A percentile compares a stretch with the other conserved stretches of the same genome.
These are phyloP conservation scores for Nymphaea colorata DNA, from an alignment of 164 flowering plant species.

Conservation along the genomic window DNA sequence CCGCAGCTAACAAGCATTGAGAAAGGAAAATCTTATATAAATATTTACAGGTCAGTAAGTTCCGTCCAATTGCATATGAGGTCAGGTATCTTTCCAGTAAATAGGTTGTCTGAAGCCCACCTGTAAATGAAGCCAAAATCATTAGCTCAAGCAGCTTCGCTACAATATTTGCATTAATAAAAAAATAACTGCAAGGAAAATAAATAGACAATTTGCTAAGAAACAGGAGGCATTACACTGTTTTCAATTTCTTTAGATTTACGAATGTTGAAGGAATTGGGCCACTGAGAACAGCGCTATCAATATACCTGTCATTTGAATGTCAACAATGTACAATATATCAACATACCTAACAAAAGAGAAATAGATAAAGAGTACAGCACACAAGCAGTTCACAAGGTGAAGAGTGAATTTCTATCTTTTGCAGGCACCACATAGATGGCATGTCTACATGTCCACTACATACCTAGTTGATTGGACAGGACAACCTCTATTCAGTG, in stretches of 20 bases:
- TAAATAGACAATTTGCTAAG: too few relatives aligned
- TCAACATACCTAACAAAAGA: neutral
- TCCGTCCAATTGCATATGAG: conserved; percentile 61
- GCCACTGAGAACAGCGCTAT: conserved; percentile 31
- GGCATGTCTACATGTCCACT: too few relatives aligned
- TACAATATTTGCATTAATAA: too few relatives aligned
- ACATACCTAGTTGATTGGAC: too few relatives aligned
- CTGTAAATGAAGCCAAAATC: conserved; percentile 19
- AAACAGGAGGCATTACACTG: conserved; percentile 15
- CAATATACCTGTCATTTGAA: conserved; percentile 18
- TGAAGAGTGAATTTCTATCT: too few relatives aligned
- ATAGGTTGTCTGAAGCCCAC: conserved; percentile 52
- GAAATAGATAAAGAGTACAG: neutral
- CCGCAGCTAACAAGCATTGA: too few relatives aligned
- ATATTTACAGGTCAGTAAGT: conserved; percentile 30
- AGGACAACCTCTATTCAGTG: too few relatives aligned
- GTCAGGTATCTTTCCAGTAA: conserved; percentile 63
- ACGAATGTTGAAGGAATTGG: conserved; percentile 29
- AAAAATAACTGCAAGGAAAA: too few relatives aligned
- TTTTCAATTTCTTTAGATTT: conserved; percentile 12
- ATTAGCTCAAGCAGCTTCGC: too few relatives aligned
- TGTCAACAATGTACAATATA: neutral
- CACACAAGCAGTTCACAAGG: neutral
- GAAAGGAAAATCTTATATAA: too few relatives aligned
- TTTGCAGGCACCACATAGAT: too few relatives aligned